Percentiles rank a stretch among this genome's conserved stretches.
phyloP scores from a whole-genome alignment of 1,284 basidiomycete genomes.

The Exsudoporus floridanus region DNA sequence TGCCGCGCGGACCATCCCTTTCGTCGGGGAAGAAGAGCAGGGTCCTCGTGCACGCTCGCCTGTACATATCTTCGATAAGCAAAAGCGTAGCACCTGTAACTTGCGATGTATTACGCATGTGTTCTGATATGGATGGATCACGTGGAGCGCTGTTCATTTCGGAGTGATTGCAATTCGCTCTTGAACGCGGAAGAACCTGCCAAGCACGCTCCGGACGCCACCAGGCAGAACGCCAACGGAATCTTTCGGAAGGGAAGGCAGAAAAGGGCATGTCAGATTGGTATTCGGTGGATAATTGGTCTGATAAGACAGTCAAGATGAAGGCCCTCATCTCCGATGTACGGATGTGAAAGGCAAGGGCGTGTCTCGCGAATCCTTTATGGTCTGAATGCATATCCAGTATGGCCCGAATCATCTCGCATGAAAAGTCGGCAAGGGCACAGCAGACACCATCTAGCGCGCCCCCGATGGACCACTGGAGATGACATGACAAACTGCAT shows the following conservation, averaged over 20 bases:
- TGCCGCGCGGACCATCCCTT: background rate
- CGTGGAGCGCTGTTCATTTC: slow-evolving; percentile 23
- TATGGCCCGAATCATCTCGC: background rate
- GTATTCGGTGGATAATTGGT: slow-evolving; percentile 3
- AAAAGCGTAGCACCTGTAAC: slow-evolving; percentile 1
- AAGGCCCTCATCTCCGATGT: slow-evolving; percentile 11
- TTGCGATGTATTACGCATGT: background rate
- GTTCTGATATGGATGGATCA: slow-evolving; percentile 13
- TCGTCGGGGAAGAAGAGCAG: slow-evolving; percentile 2
- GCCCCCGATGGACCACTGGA: background rate
- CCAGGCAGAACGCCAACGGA: slow-evolving; percentile 4
- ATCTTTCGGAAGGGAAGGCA: slow-evolving; percentile 3
- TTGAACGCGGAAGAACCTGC: background rate
- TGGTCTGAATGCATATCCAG: background rate
- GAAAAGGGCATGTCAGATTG: background rate
- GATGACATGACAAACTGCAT: background rate
- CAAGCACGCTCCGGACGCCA: slow-evolving; percentile 9
- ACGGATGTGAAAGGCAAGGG: background rate
- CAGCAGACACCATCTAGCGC: background rate
- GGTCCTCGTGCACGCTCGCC: slow-evolving; percentile 9
- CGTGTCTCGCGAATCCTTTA: background rate
- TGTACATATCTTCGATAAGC: slow-evolving; percentile 10
- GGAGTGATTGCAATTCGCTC: slow-evolving; percentile 5
- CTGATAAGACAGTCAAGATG: slow-evolving; percentile 14
- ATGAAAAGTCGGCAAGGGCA: background rate